Conservation (phyloP, 371 early-diverging fungal genomes). For the Cokeromyces recurvatus region DNA sequence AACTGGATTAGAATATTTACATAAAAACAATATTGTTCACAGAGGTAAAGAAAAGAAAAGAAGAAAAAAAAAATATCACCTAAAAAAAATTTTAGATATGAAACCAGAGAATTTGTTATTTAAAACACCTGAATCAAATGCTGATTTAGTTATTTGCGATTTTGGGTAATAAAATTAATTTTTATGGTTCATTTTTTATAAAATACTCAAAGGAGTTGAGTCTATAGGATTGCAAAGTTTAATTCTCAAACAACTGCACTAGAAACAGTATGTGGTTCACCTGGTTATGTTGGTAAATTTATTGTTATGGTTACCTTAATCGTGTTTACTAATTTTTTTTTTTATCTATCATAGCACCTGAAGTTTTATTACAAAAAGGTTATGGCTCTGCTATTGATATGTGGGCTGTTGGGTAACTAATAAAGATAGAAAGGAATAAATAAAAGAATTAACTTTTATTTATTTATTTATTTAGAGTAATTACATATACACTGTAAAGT, state of each 20-base stretch:
- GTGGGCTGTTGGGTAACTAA: constrained; percentile 63
- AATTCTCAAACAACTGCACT: constrained; percentile 42
- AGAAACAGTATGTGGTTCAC: constrained; percentile 61
- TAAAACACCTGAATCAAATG: constrained; percentile 48
- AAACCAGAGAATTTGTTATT: constrained; percentile 83
- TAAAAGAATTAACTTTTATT: too few relatives aligned
- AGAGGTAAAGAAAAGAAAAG: constrained; percentile 46
- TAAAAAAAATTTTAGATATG: constrained; percentile 47
- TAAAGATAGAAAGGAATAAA: neutral
- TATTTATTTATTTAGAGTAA: constrained; percentile 40
- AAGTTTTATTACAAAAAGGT: constrained; percentile 67
- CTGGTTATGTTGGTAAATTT: constrained; percentile 47
- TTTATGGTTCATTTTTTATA: constrained; percentile 4
- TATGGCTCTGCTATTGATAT: constrained; percentile 81
- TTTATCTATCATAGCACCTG: constrained; percentile 64
- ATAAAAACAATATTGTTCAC: constrained; percentile 67
- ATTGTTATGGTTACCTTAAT: too few relatives aligned
- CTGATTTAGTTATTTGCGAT: constrained; percentile 62
- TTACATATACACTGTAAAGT: constrained; percentile 65
- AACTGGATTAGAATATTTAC: constrained; percentile 70
- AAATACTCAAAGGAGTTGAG: neutral
- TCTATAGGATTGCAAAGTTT: constrained; percentile 50
- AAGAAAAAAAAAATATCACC: constrained; percentile 11
- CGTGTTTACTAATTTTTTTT: constrained; percentile 5
- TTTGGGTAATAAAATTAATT: constrained; percentile 40